Evolutionary conservation across 148 eudicot genomes (phyloP), one percentile per base, ranked within the genome.

Genomic region (Rhododendron molle): DNA sequence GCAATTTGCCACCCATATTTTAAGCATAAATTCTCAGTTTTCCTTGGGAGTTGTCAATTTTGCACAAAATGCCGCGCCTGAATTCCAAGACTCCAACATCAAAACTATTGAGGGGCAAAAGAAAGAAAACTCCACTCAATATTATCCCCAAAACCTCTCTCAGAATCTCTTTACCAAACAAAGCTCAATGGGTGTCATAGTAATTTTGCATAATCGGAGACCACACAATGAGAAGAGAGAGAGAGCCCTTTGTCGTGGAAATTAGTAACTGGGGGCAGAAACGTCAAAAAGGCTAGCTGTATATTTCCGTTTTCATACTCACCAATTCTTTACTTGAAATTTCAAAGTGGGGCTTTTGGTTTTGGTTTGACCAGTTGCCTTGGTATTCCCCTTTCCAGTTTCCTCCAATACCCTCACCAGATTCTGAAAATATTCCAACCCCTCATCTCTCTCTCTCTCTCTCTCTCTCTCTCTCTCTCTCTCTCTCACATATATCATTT

Each of bases 341-440:
- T 10, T 49, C 80, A 83, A 86, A 81, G 58, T n/a, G 78, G 76
- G 58, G 86, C 84, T 81, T 85, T 84, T 89, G 86, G 91, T 86
- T 40, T 89, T 87, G 91, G 93, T 93, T 94, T 92, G 96, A 94
- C 96, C 90, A 89, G 21, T 83, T 32, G 92, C 91, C 87, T 26
- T 78, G 49, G 88, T 20, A 47, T 14, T 74, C 46, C 14, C 14
- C 50, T 18, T 43, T 7, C 47, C 78, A 81, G 79, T 20, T 76
- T 50, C 18, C 80, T 83, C 84, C 78, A 34, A 46, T 56, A 40
- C 82, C 54, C 84, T 38, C 85, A 40, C 80, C 81, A 26, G n/a
- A 80, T 79, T 47, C 83, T 46, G 10, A 38, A 46, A 54, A 73
- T 56, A 26, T 47, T 89, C 78, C 80, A 60, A 73, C 65, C 30